These are phyloP conservation scores for Xeromyces bisporus DNA, from an alignment of 495 filamentous ascomycete genomes.

Conservation along the genomic window DNA sequence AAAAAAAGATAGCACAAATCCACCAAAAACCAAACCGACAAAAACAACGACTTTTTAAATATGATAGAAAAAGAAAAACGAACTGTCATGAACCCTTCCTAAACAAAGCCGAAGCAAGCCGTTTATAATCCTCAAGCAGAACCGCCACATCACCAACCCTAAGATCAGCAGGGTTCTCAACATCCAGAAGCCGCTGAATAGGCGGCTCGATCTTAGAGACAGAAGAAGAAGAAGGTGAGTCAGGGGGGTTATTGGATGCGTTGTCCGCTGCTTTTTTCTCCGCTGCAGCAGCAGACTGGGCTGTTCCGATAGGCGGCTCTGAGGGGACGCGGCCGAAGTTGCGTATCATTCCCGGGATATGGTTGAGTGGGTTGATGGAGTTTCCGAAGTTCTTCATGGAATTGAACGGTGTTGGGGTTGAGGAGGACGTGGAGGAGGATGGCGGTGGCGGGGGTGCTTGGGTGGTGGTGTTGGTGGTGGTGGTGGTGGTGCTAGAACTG, in stretches of 20 bases:
- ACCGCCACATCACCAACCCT: constrained; percentile 66
- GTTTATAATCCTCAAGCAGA: constrained; percentile 72
- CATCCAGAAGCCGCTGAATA: constrained; percentile 64
- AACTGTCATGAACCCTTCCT: constrained; percentile 15
- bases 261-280: constrained; percentile 16
- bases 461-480: too few species aligned
- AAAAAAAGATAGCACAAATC: too few species aligned
- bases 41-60: too few species aligned
- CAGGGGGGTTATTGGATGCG: constrained; percentile 8
- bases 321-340: constrained; percentile 52
- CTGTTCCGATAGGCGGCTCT: constrained; percentile 13
- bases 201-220: constrained; percentile 47
- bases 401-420: constrained; percentile 44
- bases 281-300: constrained; percentile 14
- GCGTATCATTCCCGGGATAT: constrained; percentile 56
- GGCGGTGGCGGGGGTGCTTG: too few species aligned
- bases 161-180: constrained; percentile 60
- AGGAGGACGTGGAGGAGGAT: constrained; percentile 10
- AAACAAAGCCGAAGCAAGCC: constrained; percentile 38
- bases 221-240: constrained; percentile 5
- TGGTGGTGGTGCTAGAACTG: constrained; percentile 3
- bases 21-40: too few species aligned
- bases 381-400: constrained; percentile 71
- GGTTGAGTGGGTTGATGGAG: constrained; percentile 68
- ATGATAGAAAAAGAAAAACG: constrained; percentile 3